Percentiles rank a stretch among this genome's conserved stretches.
Conservation (phyloP, 441 rosid genomes). For the Gossypium gossypioides region DNA sequence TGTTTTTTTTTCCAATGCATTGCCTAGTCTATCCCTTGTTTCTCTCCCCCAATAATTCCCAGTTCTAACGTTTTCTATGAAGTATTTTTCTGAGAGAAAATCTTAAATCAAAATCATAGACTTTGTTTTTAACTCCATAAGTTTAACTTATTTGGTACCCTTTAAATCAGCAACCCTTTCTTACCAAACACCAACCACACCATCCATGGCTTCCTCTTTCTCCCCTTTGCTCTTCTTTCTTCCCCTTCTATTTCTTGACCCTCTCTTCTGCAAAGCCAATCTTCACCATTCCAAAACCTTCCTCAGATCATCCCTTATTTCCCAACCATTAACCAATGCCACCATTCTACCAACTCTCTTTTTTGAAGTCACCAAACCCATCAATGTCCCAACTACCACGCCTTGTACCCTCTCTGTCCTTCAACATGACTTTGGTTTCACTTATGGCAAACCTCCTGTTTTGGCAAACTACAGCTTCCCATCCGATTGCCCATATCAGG, state of each 20-base stretch:
- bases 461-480: slow-evolving; percentile 49
- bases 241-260: slow-evolving; percentile 21
- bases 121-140: slow-evolving; percentile 1
- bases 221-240: slow-evolving; percentile 18
- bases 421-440: slow-evolving; percentile 61
- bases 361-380: slow-evolving; percentile 75
- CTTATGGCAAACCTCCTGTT: slow-evolving; percentile 49
- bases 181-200: not conserved
- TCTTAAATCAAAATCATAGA: not conserved
- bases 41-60: not conserved
- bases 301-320: slow-evolving; percentile 21
- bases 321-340: slow-evolving; percentile 18
- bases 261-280: slow-evolving; percentile 20
- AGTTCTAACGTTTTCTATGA: not conserved
- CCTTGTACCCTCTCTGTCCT: slow-evolving; percentile 51
- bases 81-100: not conserved
- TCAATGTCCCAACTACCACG: slow-evolving; percentile 30
- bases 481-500: slow-evolving; percentile 34
- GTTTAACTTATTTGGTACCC: not conserved
- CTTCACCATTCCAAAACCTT: slow-evolving; percentile 22
- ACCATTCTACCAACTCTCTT: slow-evolving; percentile 37
- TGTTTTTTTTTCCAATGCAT: not conserved
- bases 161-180: not conserved
- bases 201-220: slow-evolving; percentile 29
- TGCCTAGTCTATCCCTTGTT: not conserved